Percentiles rank a stretch among this genome's conserved stretches.
Conservation (phyloP, 2,329 filamentous ascomycete genomes). For the Sclerotiophoma versabilis region DNA sequence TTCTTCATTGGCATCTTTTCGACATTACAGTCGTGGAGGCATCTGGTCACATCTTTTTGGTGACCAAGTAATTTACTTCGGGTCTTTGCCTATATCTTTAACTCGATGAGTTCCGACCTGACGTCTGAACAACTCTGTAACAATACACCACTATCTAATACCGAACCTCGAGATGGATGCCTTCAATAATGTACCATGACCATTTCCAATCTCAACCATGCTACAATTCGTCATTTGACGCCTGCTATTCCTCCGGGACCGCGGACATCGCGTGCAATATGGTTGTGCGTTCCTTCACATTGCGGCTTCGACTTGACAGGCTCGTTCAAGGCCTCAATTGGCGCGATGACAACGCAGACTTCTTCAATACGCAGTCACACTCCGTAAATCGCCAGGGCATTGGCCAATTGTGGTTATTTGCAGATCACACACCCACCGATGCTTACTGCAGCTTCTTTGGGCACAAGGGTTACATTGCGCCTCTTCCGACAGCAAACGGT, state of each 20-base stretch:
- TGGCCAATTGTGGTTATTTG: background rate
- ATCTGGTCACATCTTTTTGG: conserved; percentile 23
- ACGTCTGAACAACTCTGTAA: conserved; percentile 26
- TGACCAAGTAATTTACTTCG: conserved; percentile 4
- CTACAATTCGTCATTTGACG: no score
- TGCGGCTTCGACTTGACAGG: background rate
- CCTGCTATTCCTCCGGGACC: no score
- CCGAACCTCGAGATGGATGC: background rate
- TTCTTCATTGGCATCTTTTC: background rate
- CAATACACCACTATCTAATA: conserved; percentile 25
- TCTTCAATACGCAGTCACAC: background rate
- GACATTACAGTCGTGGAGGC: background rate
- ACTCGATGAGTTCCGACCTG: conserved; percentile 30
- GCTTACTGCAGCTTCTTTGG: background rate
- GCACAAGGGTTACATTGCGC: background rate
- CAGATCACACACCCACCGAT: background rate
- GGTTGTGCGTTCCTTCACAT: background rate
- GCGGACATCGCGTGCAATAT: background rate
- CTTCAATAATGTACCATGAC: conserved; percentile 2
- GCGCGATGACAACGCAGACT: background rate
- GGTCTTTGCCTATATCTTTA: conserved; percentile 15
- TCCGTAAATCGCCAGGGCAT: background rate
- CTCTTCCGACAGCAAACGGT: background rate
- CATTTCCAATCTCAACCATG: background rate
- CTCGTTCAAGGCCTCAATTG: background rate